A percentile compares a stretch with the other conserved stretches of the same genome.
These are phyloP conservation scores for Aegilops longissima DNA, from an alignment of 176 grass and related monocot genomes.

Conservation along the genomic window DNA sequence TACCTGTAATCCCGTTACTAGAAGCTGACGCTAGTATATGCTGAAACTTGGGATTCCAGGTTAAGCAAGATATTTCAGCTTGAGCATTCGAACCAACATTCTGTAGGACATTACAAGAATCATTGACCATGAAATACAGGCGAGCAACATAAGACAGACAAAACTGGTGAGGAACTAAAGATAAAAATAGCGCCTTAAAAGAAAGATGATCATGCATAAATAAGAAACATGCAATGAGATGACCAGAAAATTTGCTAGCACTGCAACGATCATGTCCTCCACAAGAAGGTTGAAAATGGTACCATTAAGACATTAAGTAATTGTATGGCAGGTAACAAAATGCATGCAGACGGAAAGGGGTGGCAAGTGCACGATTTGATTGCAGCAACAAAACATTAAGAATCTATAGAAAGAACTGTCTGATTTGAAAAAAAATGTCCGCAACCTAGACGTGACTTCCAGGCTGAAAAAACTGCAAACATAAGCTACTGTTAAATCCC, in stretches of 20 bases:
- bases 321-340: background rate
- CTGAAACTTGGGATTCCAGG: slow-evolving; percentile 97
- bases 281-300: background rate
- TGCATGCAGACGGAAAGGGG: background rate
- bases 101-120: slow-evolving; percentile 44
- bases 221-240: background rate
- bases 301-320: no score
- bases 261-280: background rate
- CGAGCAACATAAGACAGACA: slow-evolving; percentile 10
- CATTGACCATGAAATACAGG: slow-evolving; percentile 6
- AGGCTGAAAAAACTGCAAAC: background rate
- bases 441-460: background rate
- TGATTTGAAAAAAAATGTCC: background rate
- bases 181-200: background rate
- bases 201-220: background rate
- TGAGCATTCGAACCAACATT: slow-evolving; percentile 85
- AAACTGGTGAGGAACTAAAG: background rate
- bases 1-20: slow-evolving; percentile 94
- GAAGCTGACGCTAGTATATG: slow-evolving; percentile 89
- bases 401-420: background rate
- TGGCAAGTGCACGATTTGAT: background rate
- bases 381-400: background rate
- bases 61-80: slow-evolving; percentile 87
- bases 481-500: background rate
- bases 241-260: background rate